Conservation (phyloP, 371 early-diverging fungal genomes). For the Mucor indicus region DNA sequence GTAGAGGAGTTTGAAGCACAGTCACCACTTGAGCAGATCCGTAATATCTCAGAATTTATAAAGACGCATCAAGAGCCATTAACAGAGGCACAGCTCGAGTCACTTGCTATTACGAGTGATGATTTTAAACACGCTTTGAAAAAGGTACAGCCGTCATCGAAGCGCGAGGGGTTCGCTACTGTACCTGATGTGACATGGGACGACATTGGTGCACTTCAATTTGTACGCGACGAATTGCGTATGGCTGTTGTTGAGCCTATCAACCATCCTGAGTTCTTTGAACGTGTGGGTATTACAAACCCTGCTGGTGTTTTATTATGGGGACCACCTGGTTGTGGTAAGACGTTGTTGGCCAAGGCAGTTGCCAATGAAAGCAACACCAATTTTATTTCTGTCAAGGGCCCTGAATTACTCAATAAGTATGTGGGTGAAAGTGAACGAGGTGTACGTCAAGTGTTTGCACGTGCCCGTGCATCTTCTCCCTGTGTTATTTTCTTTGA, state of each 20-base stretch:
- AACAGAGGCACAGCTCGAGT: constrained; percentile 78
- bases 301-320: constrained; percentile 97
- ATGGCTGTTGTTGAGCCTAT: constrained; percentile 98
- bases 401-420: constrained; percentile 99
- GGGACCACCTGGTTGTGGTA: constrained; percentile 99
- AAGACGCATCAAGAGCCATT: constrained; percentile 72
- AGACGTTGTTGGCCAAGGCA: constrained; percentile 98
- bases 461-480: constrained; percentile 90
- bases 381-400: constrained; percentile 99
- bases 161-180: constrained; percentile 98
- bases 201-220: constrained; percentile 90
- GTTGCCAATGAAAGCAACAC: constrained; percentile 96
- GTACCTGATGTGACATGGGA: constrained; percentile 95
- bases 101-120: constrained; percentile 79
- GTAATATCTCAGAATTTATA: constrained; percentile 71
- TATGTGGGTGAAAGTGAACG: constrained; percentile 99
- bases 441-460: constrained; percentile 97
- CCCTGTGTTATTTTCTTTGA: constrained; percentile 99
- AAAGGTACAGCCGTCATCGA: constrained; percentile 96
- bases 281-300: constrained; percentile 87
- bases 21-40: constrained; percentile 56
- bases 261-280: constrained; percentile 90
- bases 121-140: constrained; percentile 91
- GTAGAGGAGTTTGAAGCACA: constrained; percentile 55
- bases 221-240: constrained; percentile 89